These are phyloP conservation scores for Nigrospora osmanthi DNA, from an alignment of 2,329 filamentous ascomycete genomes.

Conservation along the genomic window DNA sequence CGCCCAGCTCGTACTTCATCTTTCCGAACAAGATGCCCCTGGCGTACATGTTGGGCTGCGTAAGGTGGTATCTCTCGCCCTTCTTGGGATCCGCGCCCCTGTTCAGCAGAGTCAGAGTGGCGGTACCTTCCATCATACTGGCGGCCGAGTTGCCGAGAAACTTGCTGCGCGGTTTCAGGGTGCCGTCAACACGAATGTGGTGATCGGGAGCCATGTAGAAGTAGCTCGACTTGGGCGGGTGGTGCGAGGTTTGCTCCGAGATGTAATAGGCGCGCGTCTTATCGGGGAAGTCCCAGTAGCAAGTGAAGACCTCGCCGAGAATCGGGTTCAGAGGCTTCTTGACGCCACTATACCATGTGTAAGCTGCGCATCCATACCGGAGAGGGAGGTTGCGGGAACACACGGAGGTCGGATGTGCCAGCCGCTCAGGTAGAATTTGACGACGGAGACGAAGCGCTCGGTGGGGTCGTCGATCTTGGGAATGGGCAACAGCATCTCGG, in stretches of 20 bases:
- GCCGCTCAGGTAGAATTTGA: slow-evolving; percentile 96
- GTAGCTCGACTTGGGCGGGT: slow-evolving; percentile 97
- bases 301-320: slow-evolving; percentile 87
- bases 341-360: slow-evolving; percentile 58
- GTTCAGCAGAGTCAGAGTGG: slow-evolving; percentile 76
- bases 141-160: slow-evolving; percentile 96
- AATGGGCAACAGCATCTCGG: slow-evolving; percentile 87
- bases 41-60: slow-evolving; percentile 98
- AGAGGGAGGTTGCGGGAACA: slow-evolving; percentile 23
- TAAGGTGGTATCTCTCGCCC: slow-evolving; percentile 86
- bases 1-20: slow-evolving; percentile 98
- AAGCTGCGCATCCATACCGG: background rate
- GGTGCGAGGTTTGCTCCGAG: slow-evolving; percentile 94
- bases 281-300: slow-evolving; percentile 90
- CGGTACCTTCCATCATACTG: slow-evolving; percentile 96
- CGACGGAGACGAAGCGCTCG: slow-evolving; percentile 84
- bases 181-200: slow-evolving; percentile 90
- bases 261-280: slow-evolving; percentile 89
- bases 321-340: slow-evolving; percentile 98
- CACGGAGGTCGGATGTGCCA: slow-evolving; percentile 99
- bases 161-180: slow-evolving; percentile 86
- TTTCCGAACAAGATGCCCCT: slow-evolving; percentile 95
- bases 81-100: slow-evolving; percentile 55
- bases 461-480: slow-evolving; percentile 81
- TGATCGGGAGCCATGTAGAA: slow-evolving; percentile 97